Evolutionary conservation across 345 rosid genomes (phyloP).

Genomic region (Populus euphratica): DNA sequence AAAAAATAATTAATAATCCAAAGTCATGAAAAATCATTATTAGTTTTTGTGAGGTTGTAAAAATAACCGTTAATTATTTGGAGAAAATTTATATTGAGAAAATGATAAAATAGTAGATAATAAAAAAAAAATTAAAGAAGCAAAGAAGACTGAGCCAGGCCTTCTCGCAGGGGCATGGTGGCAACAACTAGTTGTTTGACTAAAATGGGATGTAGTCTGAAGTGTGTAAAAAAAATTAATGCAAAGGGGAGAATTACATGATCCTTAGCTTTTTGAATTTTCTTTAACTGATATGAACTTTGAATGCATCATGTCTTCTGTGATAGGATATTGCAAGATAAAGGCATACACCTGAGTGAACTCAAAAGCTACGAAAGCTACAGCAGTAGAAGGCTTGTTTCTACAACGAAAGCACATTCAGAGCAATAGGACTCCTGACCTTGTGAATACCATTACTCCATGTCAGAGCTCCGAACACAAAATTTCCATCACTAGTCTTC

Average conservation of each 20-base stretch:
- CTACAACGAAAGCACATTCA: constrained; percentile 35
- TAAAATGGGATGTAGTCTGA: too few species aligned
- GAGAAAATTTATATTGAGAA: too few species aligned
- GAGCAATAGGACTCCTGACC: constrained; percentile 44
- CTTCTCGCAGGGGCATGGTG: not conserved
- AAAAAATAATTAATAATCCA: too few species aligned
- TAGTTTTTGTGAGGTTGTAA: too few species aligned
- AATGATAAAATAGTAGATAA: too few species aligned
- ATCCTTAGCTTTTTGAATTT: not conserved
- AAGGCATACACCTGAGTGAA: not conserved
- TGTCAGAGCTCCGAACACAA: constrained; percentile 45
- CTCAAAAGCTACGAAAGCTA: not conserved
- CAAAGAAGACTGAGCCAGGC: too few species aligned
- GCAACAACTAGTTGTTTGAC: not conserved
- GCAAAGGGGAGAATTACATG: not conserved
- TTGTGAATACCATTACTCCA: constrained; percentile 41
- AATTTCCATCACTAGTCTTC: constrained; percentile 33
- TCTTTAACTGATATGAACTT: not conserved
- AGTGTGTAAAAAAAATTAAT: too few species aligned
- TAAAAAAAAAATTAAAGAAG: too few species aligned
- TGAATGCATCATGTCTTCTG: not conserved
- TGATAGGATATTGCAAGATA: not conserved
- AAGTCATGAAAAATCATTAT: too few species aligned
- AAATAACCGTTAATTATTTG: too few species aligned
- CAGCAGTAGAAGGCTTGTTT: not conserved